Base-by-base conservation (phyloP, 441 rosid genomes). In the Adansonia madagascariensis region DNA sequence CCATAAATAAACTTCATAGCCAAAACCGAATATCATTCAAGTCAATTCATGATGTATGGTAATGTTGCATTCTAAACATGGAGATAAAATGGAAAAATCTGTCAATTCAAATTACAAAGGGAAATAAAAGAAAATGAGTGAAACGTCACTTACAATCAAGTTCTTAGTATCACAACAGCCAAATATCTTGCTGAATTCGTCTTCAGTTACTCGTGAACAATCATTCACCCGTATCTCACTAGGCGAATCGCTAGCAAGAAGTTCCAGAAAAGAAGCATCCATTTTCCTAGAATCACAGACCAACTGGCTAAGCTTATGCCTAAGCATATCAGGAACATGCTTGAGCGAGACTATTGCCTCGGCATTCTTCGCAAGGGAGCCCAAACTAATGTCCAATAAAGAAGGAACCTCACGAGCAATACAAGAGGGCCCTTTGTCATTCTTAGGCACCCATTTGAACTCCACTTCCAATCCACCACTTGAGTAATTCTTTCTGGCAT, bases 291-390 rank as follows among this genome's bases (percentile, higher is more conserved):
- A 8, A 78, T 60, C 79, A 63, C 84, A 73, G 17, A 84, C 80
- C 44, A 67, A 8, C 69, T 31, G 27, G 15, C 85, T 79, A 10
- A 89, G 76, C 65, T 77, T 81, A 63, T 49, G 82, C 86, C 77
- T 85, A 64, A 86, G 59, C 6, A 53, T 69, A 65, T 85, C 87
- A 5, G 92, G 89, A 50, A 89, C 84, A 60, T 47, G 47, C n/a
- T 77, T 66, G 20, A 89, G 69, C 9, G 89, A 85, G 67, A 17
- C 67, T 22, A 89, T 77, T 0, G 84, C 78, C 24, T 80, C 86
- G 4, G 83, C 75, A 41, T 86, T 71, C 62, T 69, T 35, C 0
- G 86, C 87, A 69, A 86, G 86, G 82, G 12, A 66, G 49, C 20
- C 59, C 73, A 77, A 46, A 80, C 84, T 66, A 75, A 87, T 55